Conservation (phyloP, 257 asterid genomes). For the Penstemon barbatus region DNA sequence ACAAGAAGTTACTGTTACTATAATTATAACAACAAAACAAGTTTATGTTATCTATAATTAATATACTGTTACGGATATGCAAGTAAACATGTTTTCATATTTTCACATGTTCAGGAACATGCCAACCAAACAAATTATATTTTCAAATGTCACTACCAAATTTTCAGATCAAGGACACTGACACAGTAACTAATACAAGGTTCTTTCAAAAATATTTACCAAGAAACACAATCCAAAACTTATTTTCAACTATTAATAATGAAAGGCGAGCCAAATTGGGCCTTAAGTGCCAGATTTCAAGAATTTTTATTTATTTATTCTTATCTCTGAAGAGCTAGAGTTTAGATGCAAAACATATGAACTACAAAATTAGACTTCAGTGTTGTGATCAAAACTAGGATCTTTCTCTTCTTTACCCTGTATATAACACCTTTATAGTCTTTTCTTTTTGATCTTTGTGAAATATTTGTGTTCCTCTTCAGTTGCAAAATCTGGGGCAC, state of each 20-base stretch:
- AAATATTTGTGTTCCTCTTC: too few species aligned
- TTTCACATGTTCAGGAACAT: neutral
- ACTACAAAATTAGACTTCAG: neutral
- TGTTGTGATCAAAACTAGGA: conserved; percentile 11
- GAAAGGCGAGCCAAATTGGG: neutral
- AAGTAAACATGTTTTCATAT: conserved; percentile 1
- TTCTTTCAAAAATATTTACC: neutral
- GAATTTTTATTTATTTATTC: neutral
- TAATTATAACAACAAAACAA: too few species aligned
- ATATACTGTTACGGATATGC: neutral
- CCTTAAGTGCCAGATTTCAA: neutral
- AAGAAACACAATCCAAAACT: neutral
- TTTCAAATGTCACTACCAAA: neutral
- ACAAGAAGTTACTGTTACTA: too few species aligned
- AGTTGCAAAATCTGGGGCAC: neutral
- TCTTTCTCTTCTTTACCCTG: conserved; percentile 7
- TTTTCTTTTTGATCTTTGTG: neutral
- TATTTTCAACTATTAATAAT: neutral
- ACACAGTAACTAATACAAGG: conserved; percentile 3
- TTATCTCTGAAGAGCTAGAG: conserved; percentile 1
- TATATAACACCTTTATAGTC: neutral
- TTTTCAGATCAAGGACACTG: conserved; percentile 1
- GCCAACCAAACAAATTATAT: neutral
- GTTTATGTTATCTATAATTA: too few species aligned
- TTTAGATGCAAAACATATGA: neutral